phyloP scores from a whole-genome alignment of 352 stramenopile genomes.

The Aphanomyces cochlioides region DNA sequence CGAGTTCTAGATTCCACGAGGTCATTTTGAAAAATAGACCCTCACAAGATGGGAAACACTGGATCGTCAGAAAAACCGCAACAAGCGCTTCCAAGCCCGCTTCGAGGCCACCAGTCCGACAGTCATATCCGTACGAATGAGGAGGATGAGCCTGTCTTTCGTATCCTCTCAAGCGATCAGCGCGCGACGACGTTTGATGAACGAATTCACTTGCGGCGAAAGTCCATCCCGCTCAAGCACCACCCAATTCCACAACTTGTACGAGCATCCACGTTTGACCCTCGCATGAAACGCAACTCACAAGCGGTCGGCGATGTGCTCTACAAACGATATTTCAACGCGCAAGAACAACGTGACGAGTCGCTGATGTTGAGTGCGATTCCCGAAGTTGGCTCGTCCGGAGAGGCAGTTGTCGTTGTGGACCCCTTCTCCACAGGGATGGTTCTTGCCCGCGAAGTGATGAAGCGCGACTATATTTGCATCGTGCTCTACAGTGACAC shows the following conservation, averaged over 20 bases:
- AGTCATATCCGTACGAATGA: neutral
- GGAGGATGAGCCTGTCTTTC: constrained; percentile 37
- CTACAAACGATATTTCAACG: constrained; percentile 81
- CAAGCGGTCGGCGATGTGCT: constrained; percentile 76
- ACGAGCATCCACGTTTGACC: constrained; percentile 74
- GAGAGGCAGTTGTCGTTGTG: constrained; percentile 85
- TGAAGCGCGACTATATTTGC: constrained; percentile 79
- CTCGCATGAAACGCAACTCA: constrained; percentile 55
- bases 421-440: constrained; percentile 94
- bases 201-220: constrained; percentile 54
- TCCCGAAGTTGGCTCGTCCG: constrained; percentile 35
- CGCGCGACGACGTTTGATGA: constrained; percentile 80
- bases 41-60: constrained; percentile 1
- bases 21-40: constrained; percentile 9
- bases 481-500: constrained; percentile 78
- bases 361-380: constrained; percentile 53
- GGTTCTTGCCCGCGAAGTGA: constrained; percentile 85
- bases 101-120: too few relatives aligned
- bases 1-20: constrained; percentile 11
- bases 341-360: constrained; percentile 52
- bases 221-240: constrained; percentile 22
- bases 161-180: constrained; percentile 62
- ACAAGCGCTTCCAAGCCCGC: neutral
- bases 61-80: neutral
- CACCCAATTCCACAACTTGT: constrained; percentile 39